phyloP scores from a whole-genome alignment of 805 yeast species.

The Ogataea naganishii region DNA sequence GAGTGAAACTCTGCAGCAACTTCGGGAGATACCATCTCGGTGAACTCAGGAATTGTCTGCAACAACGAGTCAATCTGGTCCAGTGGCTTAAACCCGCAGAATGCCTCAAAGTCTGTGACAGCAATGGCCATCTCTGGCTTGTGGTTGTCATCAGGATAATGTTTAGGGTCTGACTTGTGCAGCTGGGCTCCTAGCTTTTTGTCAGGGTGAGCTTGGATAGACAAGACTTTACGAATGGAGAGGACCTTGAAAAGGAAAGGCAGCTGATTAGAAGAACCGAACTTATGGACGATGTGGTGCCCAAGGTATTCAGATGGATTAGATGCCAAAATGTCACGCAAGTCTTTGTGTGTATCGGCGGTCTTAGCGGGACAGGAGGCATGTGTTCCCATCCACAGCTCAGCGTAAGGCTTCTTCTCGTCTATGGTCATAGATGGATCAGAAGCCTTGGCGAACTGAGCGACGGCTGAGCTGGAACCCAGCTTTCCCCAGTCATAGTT shows the following conservation, averaged over 20 bases:
- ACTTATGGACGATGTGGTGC: constrained; percentile 47
- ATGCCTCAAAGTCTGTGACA: constrained; percentile 90
- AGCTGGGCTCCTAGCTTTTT: constrained; percentile 70
- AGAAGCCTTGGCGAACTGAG: constrained; percentile 70
- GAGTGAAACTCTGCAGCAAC: constrained; percentile 43
- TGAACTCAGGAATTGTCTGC: constrained; percentile 68
- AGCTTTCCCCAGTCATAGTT: constrained; percentile 49
- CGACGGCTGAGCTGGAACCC: constrained; percentile 82
- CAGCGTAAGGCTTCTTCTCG: constrained; percentile 85
- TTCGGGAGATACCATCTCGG: constrained; percentile 57
- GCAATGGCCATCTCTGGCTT: constrained; percentile 99
- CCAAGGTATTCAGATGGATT: constrained; percentile 58
- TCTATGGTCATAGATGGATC: constrained; percentile 56
- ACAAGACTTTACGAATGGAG: constrained; percentile 84
- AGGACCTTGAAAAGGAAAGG: constrained; percentile 93
- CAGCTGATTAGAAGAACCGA: constrained; percentile 60
- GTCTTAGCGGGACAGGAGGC: constrained; percentile 78
- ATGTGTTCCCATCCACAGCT: constrained; percentile 99
- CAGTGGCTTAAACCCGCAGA: constrained; percentile 95
- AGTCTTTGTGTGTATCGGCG: constrained; percentile 39
- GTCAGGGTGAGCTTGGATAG: constrained; percentile 98
- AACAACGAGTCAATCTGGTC: constrained; percentile 64
- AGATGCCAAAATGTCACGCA: constrained; percentile 58
- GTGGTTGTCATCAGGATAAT: constrained; percentile 97
- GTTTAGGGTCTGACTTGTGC: constrained; percentile 77